Percentiles rank a stretch among this genome's conserved stretches.
Evolutionary conservation across 495 filamentous ascomycete genomes (phyloP).

Genomic region (Poronia punctata): DNA sequence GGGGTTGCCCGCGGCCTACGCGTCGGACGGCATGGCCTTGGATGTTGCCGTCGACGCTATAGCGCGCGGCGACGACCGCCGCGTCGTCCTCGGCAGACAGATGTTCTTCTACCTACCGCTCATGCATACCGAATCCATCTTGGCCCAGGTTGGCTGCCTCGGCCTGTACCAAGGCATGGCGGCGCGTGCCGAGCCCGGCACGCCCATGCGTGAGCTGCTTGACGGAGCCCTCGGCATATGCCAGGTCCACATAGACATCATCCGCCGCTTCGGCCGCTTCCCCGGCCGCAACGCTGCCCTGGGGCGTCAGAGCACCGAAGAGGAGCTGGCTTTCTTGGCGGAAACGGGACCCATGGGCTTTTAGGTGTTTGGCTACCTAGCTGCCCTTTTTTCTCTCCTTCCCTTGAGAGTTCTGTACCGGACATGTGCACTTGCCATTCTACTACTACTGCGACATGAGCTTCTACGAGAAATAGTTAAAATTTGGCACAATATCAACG

Average conservation of each 20-base stretch:
- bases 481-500: too few relatives aligned
- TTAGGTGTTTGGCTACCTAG: too few relatives aligned
- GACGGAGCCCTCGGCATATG: conserved; percentile 14
- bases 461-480: too few relatives aligned
- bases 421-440: too few relatives aligned
- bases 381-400: too few relatives aligned
- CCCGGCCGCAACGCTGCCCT: conserved; percentile 15
- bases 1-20: conserved; percentile 13
- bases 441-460: too few relatives aligned
- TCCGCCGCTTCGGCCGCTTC: conserved; percentile 20
- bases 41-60: too few relatives aligned
- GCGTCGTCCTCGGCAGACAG: conserved; percentile 13
- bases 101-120: conserved; percentile 32
- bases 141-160: conserved; percentile 24
- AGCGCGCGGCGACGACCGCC: conserved; percentile 21
- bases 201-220: too few relatives aligned
- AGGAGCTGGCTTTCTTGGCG: conserved; percentile 20
- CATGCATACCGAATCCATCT: conserved; percentile 28
- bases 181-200: too few relatives aligned
- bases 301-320: conserved; percentile 15
- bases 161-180: too few relatives aligned
- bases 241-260: conserved; percentile 20
- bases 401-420: too few relatives aligned
- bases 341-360: conserved; percentile 16
- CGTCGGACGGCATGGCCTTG: conserved; percentile 29